phyloP scores from a whole-genome alignment of 1,284 basidiomycete species.

The Microbotryum intermedium region DNA sequence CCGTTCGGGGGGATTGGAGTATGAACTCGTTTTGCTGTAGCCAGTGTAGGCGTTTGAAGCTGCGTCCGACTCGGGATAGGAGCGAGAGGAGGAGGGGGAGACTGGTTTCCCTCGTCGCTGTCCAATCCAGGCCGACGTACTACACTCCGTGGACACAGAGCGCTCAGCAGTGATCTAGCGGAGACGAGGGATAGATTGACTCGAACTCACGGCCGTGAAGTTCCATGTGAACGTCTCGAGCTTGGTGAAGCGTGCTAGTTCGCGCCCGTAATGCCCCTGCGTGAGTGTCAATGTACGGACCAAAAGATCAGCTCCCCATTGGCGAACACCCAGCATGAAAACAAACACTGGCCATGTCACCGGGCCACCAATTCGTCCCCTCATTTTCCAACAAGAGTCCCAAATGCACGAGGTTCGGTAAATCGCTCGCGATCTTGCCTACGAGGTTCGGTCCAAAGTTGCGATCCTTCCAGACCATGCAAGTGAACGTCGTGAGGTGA shows the following conservation, averaged over 20 bases:
- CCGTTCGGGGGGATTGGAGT: too few relatives aligned
- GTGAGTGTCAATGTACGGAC: background rate
- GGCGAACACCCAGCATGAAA: background rate
- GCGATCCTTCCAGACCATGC: slow-evolving; percentile 9
- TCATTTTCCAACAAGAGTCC: slow-evolving; percentile 6
- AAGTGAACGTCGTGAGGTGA: background rate
- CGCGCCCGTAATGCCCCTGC: background rate
- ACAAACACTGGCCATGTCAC: background rate
- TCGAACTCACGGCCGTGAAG: slow-evolving; percentile 2
- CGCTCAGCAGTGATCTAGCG: too few relatives aligned
- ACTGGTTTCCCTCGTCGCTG: too few relatives aligned
- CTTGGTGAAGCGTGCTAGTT: background rate
- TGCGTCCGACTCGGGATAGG: too few relatives aligned
- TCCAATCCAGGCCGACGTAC: slow-evolving; percentile 29
- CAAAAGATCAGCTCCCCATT: too few relatives aligned
- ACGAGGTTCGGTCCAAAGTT: background rate
- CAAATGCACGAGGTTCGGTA: slow-evolving; percentile 10
- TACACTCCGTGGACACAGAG: background rate
- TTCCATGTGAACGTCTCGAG: slow-evolving; percentile 17
- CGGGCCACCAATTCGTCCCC: slow-evolving; percentile 8
- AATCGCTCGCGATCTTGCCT: background rate
- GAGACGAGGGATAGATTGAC: too few relatives aligned
- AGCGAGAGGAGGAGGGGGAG: too few relatives aligned
- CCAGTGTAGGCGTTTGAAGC: too few relatives aligned
- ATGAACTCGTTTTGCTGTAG: too few relatives aligned